Evolutionary conservation across 768 basidiomycete genomes (phyloP).

Genomic region (Lentinula lateritia): DNA sequence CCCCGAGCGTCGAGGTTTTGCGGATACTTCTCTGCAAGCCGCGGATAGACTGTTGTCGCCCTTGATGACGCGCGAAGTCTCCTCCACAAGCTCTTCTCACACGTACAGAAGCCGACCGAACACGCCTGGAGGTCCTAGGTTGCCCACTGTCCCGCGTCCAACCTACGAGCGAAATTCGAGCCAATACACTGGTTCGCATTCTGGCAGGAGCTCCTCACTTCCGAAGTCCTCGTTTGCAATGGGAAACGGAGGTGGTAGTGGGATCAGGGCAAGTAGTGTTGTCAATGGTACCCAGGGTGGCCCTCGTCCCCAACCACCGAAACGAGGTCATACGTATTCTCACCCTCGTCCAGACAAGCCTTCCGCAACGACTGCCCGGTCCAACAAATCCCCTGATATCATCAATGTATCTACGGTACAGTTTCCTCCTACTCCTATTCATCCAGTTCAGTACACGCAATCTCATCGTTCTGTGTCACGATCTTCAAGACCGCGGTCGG

Average conservation of each 20-base stretch:
- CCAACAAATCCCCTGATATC: neutral
- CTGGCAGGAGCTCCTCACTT: neutral
- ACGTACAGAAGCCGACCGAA: slow-evolving; percentile 9
- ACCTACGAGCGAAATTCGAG: neutral
- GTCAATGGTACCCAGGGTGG: slow-evolving; percentile 18
- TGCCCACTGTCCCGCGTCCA: slow-evolving; percentile 1
- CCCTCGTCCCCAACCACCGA: slow-evolving; percentile 26
- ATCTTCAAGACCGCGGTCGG: neutral
- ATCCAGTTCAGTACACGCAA: neutral
- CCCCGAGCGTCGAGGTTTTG: neutral
- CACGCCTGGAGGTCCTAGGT: neutral
- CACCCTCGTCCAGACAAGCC: slow-evolving; percentile 5
- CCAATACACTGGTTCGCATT: neutral
- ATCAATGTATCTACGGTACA: slow-evolving; percentile 1
- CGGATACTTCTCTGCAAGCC: slow-evolving; percentile 7
- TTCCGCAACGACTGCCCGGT: neutral
- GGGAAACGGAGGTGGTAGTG: neutral
- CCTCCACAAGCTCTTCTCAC: slow-evolving; percentile 16
- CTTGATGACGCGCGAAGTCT: slow-evolving; percentile 11
- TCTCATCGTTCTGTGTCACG: neutral
- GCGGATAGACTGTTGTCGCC: slow-evolving; percentile 17
- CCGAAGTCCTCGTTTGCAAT: slow-evolving; percentile 3
- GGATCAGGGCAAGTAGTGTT: slow-evolving; percentile 6
- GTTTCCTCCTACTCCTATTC: neutral
- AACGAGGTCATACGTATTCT: slow-evolving; percentile 33